Base-by-base conservation (phyloP, 2,329 filamentous ascomycete species). In the Phialocephala sp. region DNA sequence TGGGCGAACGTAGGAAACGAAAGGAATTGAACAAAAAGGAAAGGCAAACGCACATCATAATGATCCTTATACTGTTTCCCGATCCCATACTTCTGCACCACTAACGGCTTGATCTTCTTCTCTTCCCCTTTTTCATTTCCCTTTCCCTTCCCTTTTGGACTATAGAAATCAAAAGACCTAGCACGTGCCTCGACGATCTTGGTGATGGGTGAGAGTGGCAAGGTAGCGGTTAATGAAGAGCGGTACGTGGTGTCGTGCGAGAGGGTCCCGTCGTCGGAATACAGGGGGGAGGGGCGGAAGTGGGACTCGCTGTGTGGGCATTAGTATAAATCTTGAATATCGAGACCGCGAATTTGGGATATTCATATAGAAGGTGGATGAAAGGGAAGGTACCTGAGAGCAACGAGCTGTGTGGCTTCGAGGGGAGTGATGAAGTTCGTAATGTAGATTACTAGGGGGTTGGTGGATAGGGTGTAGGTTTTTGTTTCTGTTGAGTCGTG, bases 41-140 rank as follows among this genome's bases (percentile, higher is more conserved):
- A 18, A 18, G n/a, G n/a, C 8, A 20, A 8, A 45, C 15, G 43
- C 8, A 45, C 43, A 57, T 67, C 67, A 37, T 65, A 66, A 18
- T 69, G 67, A 3, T 62, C 45, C 39, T 61, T 62, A 54, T 65
- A 67, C 58, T 67, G 84, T 2, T 85, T 85, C 2, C 84, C 84
- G 2, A 79, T 80, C 22, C 81, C 82, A 69, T 88, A 87, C 22
- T 59, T 59, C 55, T 83, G 80, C 69, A 87, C 85, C 0, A 82
- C 82, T 83, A 84, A 86, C 62, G 87, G 81, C 58, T 83, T 81
- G 74, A 87, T 63, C 9, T 55, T 85, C 11, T 14, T n/a, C 41
- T 43, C 41, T 39, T 57, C 55, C 39, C 27, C 8, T 6, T 32
- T 32, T 32, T 6, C 27, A 3, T 32, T 32, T 57, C 27, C 8